Evolutionary conservation across 768 basidiomycete genomes (phyloP), one percentile per base, ranked within the genome.

Genomic region (Lactifluus volemus): DNA sequence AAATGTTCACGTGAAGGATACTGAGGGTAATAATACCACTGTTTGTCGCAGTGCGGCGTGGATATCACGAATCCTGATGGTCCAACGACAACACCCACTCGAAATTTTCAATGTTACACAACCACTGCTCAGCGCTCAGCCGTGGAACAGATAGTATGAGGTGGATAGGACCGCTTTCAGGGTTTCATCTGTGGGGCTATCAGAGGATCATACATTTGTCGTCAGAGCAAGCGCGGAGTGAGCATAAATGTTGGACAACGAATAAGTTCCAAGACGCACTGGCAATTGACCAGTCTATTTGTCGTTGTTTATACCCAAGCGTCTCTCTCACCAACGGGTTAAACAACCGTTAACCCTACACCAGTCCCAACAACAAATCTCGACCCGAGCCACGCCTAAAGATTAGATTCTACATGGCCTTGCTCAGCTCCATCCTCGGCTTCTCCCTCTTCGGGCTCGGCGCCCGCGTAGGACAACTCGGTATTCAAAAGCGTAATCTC

Each of bases 361-460:
- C 6, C 29, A 54, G n/a, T 9, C 44, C 6, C n/a, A 44, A 44
- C 34, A 32, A 38, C 32, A 10, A 36, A n/a, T 55, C n/a, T 48
- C 42, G 44, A 55, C 48, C 25, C 25, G 19, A 25, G 19, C 7
- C 10, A 60, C 53, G 54, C 21, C 50, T 25, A 59, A 57, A 44
- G 58, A 56, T 30, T 17, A 41, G 17, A 41, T 17, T 5, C 49
- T n/a, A 65, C 56, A 89, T 89, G 85, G 70, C 86, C 45, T 74
- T 90, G 69, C 75, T 88, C 58, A 75, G 82, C 53, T 89, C 82
- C 69, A 73, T 92, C 63, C 71, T 90, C 69, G 89, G 89, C 45
- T 90, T 90, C 73, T 88, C 89, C 3, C 73, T 81, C 59, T 86
- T 92, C 69, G 93, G 93, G 47, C 85, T 97, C 60, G 85, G 85